Conservation (phyloP, 106 monocot genomes). For the Phalaenopsis aphrodite region DNA sequence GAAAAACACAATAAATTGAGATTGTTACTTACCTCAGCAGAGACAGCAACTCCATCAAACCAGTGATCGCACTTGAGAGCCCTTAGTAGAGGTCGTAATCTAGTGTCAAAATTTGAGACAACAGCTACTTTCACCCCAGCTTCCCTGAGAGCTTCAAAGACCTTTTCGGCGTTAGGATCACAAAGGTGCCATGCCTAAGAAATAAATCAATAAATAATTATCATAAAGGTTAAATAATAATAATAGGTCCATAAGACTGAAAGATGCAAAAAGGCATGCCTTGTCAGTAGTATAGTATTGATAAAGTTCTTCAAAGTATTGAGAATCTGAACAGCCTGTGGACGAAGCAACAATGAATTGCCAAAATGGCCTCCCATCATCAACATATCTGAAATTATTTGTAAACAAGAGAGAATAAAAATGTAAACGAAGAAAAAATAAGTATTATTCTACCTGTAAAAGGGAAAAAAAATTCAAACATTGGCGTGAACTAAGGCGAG, state of each 20-base stretch:
- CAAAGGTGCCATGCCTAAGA: conserved; percentile 85
- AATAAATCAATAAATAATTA: too few relatives aligned
- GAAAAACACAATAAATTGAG: neutral
- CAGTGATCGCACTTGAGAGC: conserved; percentile 93
- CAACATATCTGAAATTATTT: conserved; percentile 64
- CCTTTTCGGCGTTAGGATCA: conserved; percentile 87
- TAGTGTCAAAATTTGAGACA: conserved; percentile 95
- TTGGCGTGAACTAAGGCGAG: neutral
- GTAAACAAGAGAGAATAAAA: conserved; percentile 1
- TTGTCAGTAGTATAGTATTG: conserved; percentile 87
- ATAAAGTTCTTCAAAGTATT: conserved; percentile 98
- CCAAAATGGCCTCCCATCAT: conserved; percentile 98
- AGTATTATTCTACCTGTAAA: neutral
- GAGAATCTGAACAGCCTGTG: conserved; percentile 84
- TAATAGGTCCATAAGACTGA: neutral
- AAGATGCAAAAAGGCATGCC: conserved; percentile 25
- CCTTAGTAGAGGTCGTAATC: conserved; percentile 71
- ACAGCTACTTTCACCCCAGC: conserved; percentile 84
- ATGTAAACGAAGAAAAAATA: neutral
- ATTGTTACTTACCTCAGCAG: conserved; percentile 63
- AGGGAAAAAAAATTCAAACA: neutral
- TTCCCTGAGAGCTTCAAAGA: conserved; percentile 68
- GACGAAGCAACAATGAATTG: conserved; percentile 89
- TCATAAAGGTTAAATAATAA: neutral
- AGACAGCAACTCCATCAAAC: conserved; percentile 95